phyloP scores from a whole-genome alignment of 2,329 filamentous ascomycete genomes.

The Aspergillus transmontanensis region DNA sequence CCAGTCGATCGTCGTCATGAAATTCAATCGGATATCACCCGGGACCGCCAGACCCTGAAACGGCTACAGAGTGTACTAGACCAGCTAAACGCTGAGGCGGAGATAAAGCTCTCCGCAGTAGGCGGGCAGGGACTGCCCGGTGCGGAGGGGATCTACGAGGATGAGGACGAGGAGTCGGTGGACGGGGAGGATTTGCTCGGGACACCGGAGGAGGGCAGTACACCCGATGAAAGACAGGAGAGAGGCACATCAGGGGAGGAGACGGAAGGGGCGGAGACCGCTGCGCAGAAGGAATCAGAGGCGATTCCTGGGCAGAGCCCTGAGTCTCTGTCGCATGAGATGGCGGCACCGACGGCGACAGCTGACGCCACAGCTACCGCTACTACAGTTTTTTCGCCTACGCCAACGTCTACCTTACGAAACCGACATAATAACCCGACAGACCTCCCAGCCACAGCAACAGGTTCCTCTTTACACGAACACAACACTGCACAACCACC shows the following conservation, averaged over 20 bases:
- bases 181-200: constrained; percentile 31
- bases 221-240: constrained; percentile 12
- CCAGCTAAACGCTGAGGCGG: constrained; percentile 31
- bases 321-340: neutral
- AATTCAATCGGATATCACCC: constrained; percentile 42
- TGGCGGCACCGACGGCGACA: neutral
- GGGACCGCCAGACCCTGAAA: constrained; percentile 39
- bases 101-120: constrained; percentile 8
- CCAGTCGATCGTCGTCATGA: constrained; percentile 41
- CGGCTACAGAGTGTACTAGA: constrained; percentile 37
- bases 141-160: constrained; percentile 17
- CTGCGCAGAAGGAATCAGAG: constrained; percentile 11
- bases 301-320: neutral
- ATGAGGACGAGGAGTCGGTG: constrained; percentile 24
- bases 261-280: constrained; percentile 9
- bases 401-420: constrained; percentile 26
- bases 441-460: constrained; percentile 21
- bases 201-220: constrained; percentile 27
- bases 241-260: constrained; percentile 17
- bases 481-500: constrained; percentile 8
- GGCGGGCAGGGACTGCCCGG: neutral
- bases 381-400: constrained; percentile 14
- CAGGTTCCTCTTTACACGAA: constrained; percentile 11
- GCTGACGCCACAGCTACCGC: constrained; percentile 11
- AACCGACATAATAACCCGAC: constrained; percentile 23